These are phyloP conservation scores for Fusarium ambrosium DNA, from an alignment of 2,329 filamentous ascomycete species.

Conservation along the genomic window DNA sequence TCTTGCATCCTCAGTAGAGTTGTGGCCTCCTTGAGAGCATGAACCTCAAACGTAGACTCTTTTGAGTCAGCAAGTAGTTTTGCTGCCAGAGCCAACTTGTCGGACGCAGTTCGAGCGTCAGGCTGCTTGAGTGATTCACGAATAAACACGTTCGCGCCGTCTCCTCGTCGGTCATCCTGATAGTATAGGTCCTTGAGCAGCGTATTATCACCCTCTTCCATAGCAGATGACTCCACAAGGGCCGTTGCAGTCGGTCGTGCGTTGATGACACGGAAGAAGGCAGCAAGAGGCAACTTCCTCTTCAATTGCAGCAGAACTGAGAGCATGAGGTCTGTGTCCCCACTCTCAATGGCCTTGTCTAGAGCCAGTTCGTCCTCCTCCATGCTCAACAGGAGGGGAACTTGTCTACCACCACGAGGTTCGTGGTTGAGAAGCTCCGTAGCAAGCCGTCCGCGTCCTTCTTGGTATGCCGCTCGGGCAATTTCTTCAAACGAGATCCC, in stretches of 20 bases:
- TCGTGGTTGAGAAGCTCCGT: conserved; percentile 94
- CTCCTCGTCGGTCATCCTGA: conserved; percentile 91
- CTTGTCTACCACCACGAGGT: conserved; percentile 93
- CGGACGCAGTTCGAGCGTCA: conserved; percentile 76
- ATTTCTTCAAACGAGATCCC: conserved; percentile 98
- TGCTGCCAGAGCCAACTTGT: conserved; percentile 89
- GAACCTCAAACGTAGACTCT: conserved; percentile 80
- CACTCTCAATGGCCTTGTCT: conserved; percentile 96
- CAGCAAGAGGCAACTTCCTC: conserved; percentile 89
- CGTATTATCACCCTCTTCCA: conserved; percentile 77
- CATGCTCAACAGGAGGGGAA: conserved; percentile 92
- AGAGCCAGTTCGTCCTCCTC: conserved; percentile 95
- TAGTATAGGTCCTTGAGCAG: conserved; percentile 97
- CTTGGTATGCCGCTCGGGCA: conserved; percentile 91
- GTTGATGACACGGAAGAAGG: conserved; percentile 94
- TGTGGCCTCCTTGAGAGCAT: conserved; percentile 82
- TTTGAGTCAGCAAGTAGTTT: conserved; percentile 88
- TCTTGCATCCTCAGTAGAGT: conserved; percentile 89
- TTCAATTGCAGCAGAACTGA: conserved; percentile 90
- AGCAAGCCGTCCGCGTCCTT: conserved; percentile 89
- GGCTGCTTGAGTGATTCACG: conserved; percentile 84
- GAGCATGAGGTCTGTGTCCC: conserved; percentile 93
- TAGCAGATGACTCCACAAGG: conserved; percentile 86
- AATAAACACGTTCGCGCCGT: conserved; percentile 89
- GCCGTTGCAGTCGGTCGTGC: conserved; percentile 87